Evolutionary conservation across 2,329 filamentous ascomycete genomes (phyloP).

Genomic region (Fusarium buharicum): DNA sequence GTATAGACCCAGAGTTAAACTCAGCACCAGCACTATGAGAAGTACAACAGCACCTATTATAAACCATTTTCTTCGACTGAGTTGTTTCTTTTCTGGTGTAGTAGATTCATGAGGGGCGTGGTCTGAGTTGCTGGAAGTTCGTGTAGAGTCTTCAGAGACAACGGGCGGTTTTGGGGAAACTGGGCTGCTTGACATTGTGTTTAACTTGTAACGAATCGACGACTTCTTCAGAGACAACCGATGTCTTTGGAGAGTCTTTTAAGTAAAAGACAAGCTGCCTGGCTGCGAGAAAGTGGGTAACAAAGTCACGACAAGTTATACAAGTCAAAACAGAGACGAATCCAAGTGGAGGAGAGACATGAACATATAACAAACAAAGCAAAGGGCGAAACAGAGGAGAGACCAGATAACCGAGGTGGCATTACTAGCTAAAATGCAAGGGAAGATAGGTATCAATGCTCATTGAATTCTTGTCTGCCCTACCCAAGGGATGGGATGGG

Average conservation of each 20-base stretch:
- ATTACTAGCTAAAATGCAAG: neutral
- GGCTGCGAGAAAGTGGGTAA: neutral
- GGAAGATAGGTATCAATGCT: neutral
- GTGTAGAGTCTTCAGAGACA: conserved; percentile 20
- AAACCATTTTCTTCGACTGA: conserved; percentile 23
- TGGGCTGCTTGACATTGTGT: conserved; percentile 11
- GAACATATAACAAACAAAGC: neutral
- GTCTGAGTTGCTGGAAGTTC: conserved; percentile 4
- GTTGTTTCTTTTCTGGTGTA: conserved; percentile 6
- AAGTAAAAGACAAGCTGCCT: neutral
- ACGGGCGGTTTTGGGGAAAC: conserved; percentile 11
- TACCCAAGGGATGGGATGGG: too few relatives aligned
- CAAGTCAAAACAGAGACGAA: neutral
- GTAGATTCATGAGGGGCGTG: neutral
- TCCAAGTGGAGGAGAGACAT: neutral
- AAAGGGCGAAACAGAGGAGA: neutral
- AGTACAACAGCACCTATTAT: conserved; percentile 15
- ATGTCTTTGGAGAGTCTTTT: conserved; percentile 11
- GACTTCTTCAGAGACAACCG: conserved; percentile 2
- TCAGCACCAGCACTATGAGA: conserved; percentile 23
- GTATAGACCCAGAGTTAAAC: conserved; percentile 35
- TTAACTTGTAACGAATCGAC: neutral
- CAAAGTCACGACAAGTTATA: neutral
- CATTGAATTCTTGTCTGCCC: neutral
- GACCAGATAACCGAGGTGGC: neutral